phyloP scores from a whole-genome alignment of 805 yeast species.

The Lipomyces japonicus region DNA sequence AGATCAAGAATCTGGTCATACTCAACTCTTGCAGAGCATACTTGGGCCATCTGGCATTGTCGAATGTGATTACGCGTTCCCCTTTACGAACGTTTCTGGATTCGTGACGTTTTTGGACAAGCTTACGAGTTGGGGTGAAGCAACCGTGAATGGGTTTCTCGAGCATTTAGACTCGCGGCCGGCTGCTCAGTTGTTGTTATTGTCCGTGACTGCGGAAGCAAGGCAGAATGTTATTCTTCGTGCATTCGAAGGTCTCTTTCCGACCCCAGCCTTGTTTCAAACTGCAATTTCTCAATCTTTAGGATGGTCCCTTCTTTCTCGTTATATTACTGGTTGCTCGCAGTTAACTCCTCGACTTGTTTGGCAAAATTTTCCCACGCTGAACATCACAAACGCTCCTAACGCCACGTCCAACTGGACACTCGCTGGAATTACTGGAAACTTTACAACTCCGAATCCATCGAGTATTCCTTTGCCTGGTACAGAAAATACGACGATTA shows the following conservation, averaged over 20 bases:
- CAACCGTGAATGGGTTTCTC: constrained; percentile 13
- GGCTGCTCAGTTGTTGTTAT: constrained; percentile 10
- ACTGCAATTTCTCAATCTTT: constrained; percentile 15
- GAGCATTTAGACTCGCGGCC: constrained; percentile 14
- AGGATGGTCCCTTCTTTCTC: constrained; percentile 18
- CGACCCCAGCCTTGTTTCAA: constrained; percentile 13
- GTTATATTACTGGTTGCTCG: constrained; percentile 10
- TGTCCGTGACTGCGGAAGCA: constrained; percentile 17
- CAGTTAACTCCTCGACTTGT: constrained; percentile 6
- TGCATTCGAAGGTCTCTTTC: constrained; percentile 16
- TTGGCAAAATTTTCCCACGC: constrained; percentile 17
- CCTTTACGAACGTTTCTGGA: constrained; percentile 6
- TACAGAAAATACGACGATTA: background rate
- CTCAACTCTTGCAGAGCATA: constrained; percentile 8
- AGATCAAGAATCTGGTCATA: constrained; percentile 14
- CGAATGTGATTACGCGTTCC: constrained; percentile 7
- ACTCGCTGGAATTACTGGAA: constrained; percentile 9
- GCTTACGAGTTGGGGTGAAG: constrained; percentile 15
- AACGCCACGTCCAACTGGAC: constrained; percentile 7
- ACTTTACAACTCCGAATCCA: constrained; percentile 10
- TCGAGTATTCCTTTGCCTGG: constrained; percentile 12
- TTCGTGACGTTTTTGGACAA: constrained; percentile 9
- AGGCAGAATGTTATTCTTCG: constrained; percentile 15
- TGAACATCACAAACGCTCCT: constrained; percentile 12
- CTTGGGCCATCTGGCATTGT: constrained; percentile 11